Percentiles rank a stretch among this genome's conserved stretches.
Evolutionary conservation across 768 basidiomycete genomes (phyloP).

Genomic region (Imleria badia): DNA sequence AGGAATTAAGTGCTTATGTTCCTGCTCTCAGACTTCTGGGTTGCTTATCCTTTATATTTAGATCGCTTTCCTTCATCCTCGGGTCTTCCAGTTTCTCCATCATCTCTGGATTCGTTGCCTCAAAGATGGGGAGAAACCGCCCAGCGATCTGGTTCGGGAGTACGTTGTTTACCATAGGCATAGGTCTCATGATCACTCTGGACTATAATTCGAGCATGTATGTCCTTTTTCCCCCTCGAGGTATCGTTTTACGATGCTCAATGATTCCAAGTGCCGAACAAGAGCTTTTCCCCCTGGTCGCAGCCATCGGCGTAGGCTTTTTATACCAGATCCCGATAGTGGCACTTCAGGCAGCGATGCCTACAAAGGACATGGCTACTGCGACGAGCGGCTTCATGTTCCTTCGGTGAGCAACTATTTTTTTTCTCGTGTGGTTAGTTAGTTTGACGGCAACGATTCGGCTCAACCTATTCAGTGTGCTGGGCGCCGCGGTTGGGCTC

Average conservation of each 20-base stretch:
- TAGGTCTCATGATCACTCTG: constrained; percentile 71
- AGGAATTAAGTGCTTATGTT: constrained; percentile 64
- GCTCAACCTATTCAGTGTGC: constrained; percentile 40
- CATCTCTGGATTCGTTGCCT: constrained; percentile 55
- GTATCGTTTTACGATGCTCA: neutral
- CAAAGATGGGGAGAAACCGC: constrained; percentile 57
- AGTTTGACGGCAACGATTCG: neutral
- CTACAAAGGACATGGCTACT: constrained; percentile 82
- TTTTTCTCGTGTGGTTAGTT: neutral
- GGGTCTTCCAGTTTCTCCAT: constrained; percentile 53
- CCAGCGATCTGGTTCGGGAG: constrained; percentile 64
- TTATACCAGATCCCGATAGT: constrained; percentile 70
- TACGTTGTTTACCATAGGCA: constrained; percentile 59
- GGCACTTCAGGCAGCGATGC: constrained; percentile 85
- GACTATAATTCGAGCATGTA: constrained; percentile 54
- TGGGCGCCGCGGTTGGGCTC: constrained; percentile 74
- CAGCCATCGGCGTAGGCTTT: constrained; percentile 61
- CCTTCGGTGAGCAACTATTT: constrained; percentile 45
- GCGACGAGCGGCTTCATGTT: constrained; percentile 70
- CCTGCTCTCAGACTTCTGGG: neutral
- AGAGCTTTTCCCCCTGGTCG: constrained; percentile 63
- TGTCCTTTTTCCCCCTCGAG: constrained; percentile 9
- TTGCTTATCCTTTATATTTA: constrained; percentile 22
- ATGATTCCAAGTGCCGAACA: constrained; percentile 49
- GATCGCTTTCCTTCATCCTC: constrained; percentile 73